Base-by-base conservation (phyloP, 345 rosid species). In the Combretum micranthum region DNA sequence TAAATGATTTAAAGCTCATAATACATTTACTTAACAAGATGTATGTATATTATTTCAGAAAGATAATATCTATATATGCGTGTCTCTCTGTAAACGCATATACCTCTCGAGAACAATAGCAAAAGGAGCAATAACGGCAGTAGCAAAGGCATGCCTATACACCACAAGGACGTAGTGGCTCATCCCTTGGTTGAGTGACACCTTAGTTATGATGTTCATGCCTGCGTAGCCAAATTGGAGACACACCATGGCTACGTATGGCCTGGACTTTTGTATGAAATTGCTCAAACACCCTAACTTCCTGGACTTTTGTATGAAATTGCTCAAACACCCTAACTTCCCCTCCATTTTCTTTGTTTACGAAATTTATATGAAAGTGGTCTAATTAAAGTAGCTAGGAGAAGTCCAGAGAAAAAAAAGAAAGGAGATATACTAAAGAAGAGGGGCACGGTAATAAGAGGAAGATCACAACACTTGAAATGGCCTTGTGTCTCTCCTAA, bases 211-310 rank as follows among this genome's bases (percentile, higher is more conserved):
- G 20, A 92, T 78, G 57, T 92, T 86, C 98, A 88, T 92, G 20
- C 98, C 98, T 0, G 98, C 98, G 7, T 88, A 88, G 2, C 98
- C 98, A 25, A 92, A 92, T 43, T 92, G 98, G 54, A 92, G 79
- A 9, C 86, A 81, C 20, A 86, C 70, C 96, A 92, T 92, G 22
- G 95, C 96, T 53, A 92, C 74, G 68, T 83, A 87, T n/a, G 91
- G 94, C 64, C 86, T 83, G 2, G 83, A 78, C 32, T 62, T 68
- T 66, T 83, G 87, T 9, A 81, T 72, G 50, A 84, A 81, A 55
- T 52, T 47, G 55, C 64, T 26, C 23, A 65, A 75, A 42, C n/a
- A n/a, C n/a, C n/a, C n/a, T n/a, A n/a, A n/a, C n/a, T n/a, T n/a
- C 64, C 86, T 83, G 2, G 83, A 78, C 32, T 62, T 68, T 66